Conservation (phyloP, 73 alveolate genomes). For the Paramecium primaurelia region DNA sequence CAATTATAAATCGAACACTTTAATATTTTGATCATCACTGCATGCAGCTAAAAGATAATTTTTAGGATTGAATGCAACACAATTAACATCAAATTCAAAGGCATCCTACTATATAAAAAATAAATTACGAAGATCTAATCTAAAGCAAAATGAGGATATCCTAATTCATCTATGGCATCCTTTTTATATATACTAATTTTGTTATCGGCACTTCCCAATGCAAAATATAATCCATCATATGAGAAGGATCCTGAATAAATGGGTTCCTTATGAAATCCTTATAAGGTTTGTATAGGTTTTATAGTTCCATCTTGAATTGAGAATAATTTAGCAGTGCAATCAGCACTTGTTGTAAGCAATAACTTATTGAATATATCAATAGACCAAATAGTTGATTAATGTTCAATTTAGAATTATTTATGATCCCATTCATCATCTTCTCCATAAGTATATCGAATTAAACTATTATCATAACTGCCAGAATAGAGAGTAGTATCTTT, state of each 20-base stretch:
- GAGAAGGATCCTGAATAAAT: conserved; percentile 85
- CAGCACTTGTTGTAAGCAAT: conserved; percentile 73
- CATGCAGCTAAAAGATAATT: conserved; percentile 63
- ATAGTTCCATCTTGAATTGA: conserved; percentile 63
- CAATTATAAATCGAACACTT: neutral
- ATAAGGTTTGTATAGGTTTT: conserved; percentile 59
- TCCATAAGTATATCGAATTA: conserved; percentile 55
- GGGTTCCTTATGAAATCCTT: conserved; percentile 78
- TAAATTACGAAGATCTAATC: neutral
- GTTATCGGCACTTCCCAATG: conserved; percentile 87
- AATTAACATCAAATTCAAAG: conserved; percentile 79
- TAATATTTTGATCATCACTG: conserved; percentile 69
- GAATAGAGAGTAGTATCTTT: conserved; percentile 77
- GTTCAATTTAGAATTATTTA: conserved; percentile 56
- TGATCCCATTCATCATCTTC: conserved; percentile 71
- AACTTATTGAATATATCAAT: neutral
- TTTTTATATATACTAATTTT: conserved; percentile 73
- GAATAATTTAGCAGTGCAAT: conserved; percentile 78
- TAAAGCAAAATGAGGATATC: conserved; percentile 50
- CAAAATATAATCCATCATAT: conserved; percentile 67
- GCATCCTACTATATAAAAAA: neutral
- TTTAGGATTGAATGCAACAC: conserved; percentile 64
- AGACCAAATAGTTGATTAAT: conserved; percentile 94
- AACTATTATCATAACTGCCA: conserved; percentile 86
- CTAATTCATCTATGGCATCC: conserved; percentile 59